phyloP scores from a whole-genome alignment of 805 yeast genomes.

The Clavispora carvajalis region DNA sequence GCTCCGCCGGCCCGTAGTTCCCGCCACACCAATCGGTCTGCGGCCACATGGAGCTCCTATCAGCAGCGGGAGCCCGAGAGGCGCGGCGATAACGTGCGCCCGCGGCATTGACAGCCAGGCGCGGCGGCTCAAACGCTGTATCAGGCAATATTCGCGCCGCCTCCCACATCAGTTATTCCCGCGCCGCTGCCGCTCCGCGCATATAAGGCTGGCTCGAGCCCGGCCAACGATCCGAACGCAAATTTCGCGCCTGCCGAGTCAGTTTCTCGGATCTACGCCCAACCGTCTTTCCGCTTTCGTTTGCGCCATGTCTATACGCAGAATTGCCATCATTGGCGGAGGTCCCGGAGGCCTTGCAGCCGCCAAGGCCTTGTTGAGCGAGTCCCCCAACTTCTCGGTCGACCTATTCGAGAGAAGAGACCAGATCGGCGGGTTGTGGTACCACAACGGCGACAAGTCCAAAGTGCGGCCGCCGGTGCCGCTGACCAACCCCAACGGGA shows the following conservation, averaged over 20 bases:
- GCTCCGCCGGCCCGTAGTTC: too few relatives aligned
- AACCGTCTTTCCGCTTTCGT: not conserved
- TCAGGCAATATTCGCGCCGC: not conserved
- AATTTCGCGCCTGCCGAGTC: not conserved
- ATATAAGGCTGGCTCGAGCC: too few relatives aligned
- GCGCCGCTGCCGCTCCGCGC: too few relatives aligned
- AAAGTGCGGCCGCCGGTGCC: conserved; percentile 17
- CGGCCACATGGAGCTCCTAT: too few relatives aligned
- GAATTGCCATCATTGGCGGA: conserved; percentile 67
- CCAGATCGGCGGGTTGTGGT: conserved; percentile 80
- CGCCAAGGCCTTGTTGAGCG: conserved; percentile 57
- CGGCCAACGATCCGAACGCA: too few relatives aligned
- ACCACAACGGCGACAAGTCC: conserved; percentile 32
- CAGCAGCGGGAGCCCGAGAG: too few relatives aligned
- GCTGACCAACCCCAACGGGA: conserved; percentile 16
- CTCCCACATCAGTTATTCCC: too few relatives aligned
- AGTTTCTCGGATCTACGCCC: not conserved
- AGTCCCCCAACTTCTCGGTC: conserved; percentile 40
- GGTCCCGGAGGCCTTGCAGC: conserved; percentile 72
- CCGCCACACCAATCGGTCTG: too few relatives aligned
- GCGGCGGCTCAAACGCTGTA: not conserved
- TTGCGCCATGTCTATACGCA: conserved; percentile 1
- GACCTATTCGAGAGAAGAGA: conserved; percentile 56
- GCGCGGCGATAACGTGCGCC: too few relatives aligned
- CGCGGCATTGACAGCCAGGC: too few relatives aligned